Percentiles rank a stretch among this genome's conserved stretches.
These are phyloP conservation scores for Capsella rubella DNA, from an alignment of 441 rosid genomes.

Conservation along the genomic window DNA sequence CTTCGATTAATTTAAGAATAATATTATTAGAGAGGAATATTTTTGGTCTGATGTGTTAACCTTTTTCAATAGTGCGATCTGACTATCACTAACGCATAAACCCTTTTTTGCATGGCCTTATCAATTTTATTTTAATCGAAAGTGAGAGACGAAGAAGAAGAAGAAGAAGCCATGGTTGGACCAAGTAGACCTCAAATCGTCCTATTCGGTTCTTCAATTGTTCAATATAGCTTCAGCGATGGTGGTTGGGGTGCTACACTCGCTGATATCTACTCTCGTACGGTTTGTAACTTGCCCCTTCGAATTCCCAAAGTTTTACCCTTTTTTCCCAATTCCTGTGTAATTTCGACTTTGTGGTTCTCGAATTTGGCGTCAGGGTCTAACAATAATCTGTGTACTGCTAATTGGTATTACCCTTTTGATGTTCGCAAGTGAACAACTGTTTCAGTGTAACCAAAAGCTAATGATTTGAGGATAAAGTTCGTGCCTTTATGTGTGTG, in stretches of 20 bases:
- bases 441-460: not conserved
- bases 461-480: constrained; percentile 10
- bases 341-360: not conserved
- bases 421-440: constrained; percentile 11
- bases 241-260: constrained; percentile 85
- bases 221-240: constrained; percentile 61
- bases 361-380: not conserved
- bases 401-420: not conserved
- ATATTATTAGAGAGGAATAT: not conserved
- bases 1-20: not conserved
- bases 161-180: constrained; percentile 62
- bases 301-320: not conserved
- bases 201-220: constrained; percentile 88
- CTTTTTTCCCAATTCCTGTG: not conserved
- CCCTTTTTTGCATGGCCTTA: not conserved
- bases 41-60: not conserved
- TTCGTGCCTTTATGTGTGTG: not conserved
- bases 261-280: constrained; percentile 73
- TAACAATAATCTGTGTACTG: constrained; percentile 10
- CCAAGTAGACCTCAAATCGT: constrained; percentile 73
- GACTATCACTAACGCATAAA: not conserved
- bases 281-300: constrained; percentile 47
- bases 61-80: constrained; percentile 2
- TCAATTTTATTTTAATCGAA: not conserved
- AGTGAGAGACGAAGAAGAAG: not conserved